These are phyloP conservation scores for Fusarium subglutinans DNA, from an alignment of 2,329 filamentous ascomycete genomes.

Conservation along the genomic window DNA sequence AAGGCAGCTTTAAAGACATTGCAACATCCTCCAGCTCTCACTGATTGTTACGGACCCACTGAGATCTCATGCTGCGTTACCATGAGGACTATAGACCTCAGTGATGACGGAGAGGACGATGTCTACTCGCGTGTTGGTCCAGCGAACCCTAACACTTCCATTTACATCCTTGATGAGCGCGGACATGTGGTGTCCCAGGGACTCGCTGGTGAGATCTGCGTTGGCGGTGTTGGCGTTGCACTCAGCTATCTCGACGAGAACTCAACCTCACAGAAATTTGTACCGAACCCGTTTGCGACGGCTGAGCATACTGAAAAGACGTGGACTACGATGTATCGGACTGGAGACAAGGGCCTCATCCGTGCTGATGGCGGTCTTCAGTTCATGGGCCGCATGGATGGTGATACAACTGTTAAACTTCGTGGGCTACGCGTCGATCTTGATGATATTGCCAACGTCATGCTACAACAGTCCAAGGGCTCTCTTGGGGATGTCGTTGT, in stretches of 20 bases:
- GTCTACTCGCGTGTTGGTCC: not conserved
- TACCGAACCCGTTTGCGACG: not conserved
- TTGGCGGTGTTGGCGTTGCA: not conserved
- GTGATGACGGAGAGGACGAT: rapidly evolving
- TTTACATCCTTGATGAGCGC: not conserved
- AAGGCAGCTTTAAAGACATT: not conserved
- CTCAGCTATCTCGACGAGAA: not conserved
- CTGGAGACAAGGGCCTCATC: not conserved
- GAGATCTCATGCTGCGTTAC: not conserved
- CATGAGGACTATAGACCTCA: not conserved
- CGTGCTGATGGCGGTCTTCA: not conserved
- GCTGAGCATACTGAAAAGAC: not conserved
- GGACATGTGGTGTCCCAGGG: not conserved
- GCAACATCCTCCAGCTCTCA: not conserved
- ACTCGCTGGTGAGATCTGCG: not conserved
- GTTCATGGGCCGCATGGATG: not conserved
- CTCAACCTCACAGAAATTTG: not conserved
- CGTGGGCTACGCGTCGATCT: not conserved
- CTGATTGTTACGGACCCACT: not conserved
- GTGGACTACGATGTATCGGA: not conserved
- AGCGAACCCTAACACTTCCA: not conserved
- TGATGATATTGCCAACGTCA: not conserved
- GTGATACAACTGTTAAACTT: not conserved
- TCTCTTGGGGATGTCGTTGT: not conserved
- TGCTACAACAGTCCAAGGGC: not conserved